Evolutionary conservation across 192 early-diverging fungal genomes (phyloP), one percentile per base, ranked within the genome.

Genomic region (Diversispora epigaea): DNA sequence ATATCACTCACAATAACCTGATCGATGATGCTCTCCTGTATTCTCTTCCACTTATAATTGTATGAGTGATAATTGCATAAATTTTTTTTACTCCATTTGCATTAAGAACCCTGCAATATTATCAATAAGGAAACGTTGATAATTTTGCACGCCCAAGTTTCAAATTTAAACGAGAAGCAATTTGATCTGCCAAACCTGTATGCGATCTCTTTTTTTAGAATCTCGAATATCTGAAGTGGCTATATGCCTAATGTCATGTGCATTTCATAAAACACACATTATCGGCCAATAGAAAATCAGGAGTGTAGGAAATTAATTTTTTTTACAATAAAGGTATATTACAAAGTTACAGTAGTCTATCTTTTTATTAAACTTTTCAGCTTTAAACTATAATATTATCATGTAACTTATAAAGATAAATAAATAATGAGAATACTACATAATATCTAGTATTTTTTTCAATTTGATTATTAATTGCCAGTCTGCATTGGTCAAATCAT

Each of bases 21-120:
- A 57, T 92, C 93, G 21, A 99, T 83, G 17, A 87, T 85, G 25
- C 88, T 91, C 78, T 87, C 82, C 82, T 92, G 91, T 74, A 99
- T 94, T 68, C 92, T 86, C 56, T 84, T 82, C 93, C 93, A 6
- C 91, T 93, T 76, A 96, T 83, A 73, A 95, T 92, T 22, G 91
- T 96, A 79, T 99, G 97, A 4, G 96, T 96, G 41, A 96, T 92
- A 70, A 97, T 86, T 3, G 95, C 97, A 76, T 93, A 96, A 76
- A 99, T 91, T 78, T 93, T 92, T 40, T 88, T 86, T 3, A 96
- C 96, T 14, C 97, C 97, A 72, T 93, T 90, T 57, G 93, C 88
- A 78, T 87, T 84, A 15, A 99, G 84, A 14, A 94, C 85, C 77
- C 97, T 68, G 94, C 94, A 80, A 99, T 95, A 78, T 99, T 96